phyloP scores from a whole-genome alignment of 1,139 yeast species.

The Taphrina wiesneri region DNA sequence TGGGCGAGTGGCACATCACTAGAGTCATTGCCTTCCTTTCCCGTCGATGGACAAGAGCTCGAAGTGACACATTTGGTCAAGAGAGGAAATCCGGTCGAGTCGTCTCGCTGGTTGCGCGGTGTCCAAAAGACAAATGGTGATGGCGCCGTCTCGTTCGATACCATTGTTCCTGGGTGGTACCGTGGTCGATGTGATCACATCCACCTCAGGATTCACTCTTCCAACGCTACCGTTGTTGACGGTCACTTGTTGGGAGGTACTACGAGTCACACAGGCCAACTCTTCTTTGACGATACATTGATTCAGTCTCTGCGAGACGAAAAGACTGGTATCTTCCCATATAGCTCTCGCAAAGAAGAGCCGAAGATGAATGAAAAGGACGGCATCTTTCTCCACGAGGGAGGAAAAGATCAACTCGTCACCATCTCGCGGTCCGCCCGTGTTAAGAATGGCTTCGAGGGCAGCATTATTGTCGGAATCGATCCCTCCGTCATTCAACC shows the following conservation, averaged over 20 bases:
- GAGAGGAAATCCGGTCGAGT: slow-evolving; percentile 6
- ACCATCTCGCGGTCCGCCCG: neutral
- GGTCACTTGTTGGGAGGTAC: slow-evolving; percentile 5
- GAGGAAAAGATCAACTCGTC: slow-evolving; percentile 10
- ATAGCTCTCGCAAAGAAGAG: neutral
- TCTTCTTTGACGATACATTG: slow-evolving; percentile 9
- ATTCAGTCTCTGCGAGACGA: neutral
- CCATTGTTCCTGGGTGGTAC: slow-evolving; percentile 10
- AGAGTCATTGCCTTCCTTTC: neutral
- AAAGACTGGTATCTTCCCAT: neutral
- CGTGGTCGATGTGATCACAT: slow-evolving; percentile 11
- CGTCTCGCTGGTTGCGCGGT: slow-evolving; percentile 7
- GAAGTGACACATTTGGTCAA: neutral
- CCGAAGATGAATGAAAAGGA: slow-evolving; percentile 2
- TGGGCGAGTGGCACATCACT: slow-evolving; percentile 6
- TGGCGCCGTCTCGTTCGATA: neutral
- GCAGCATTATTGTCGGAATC: neutral
- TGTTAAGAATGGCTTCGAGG: neutral
- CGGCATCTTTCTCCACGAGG: neutral
- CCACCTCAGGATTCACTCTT: neutral
- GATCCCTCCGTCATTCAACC: slow-evolving; percentile 5
- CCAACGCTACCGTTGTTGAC: slow-evolving; percentile 6
- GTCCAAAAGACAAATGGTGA: neutral
- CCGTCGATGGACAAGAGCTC: neutral
- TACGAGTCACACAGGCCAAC: neutral